Evolutionary conservation across 1,284 basidiomycete genomes (phyloP), one percentile per base, ranked within the genome.

Genomic region (Limonomyces culmigenus): DNA sequence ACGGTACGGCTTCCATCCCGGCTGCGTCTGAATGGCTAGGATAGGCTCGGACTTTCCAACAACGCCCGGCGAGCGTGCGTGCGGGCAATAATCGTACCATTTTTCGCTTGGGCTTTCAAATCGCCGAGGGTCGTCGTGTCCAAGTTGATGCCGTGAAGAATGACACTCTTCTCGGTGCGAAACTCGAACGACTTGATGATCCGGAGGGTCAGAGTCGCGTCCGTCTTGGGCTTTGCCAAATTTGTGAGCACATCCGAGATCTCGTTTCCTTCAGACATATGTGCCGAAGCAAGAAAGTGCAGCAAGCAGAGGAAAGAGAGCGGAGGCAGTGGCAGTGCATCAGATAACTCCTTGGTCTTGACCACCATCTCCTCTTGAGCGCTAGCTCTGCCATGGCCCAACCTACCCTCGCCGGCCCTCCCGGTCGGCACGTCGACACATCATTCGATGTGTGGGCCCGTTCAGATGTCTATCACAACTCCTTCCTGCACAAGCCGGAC

Each of bases 141-240:
- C 39, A 95, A 70, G 52, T 98, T 77, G 45, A 95, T 51, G 43
- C 79, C 63, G 45, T 77, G 78, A 33, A 97, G 64, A 23, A 98
- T 78, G 42, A 96, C 68, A 48, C 74, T 80, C 51, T 84, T 85
- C 58, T 89, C 81, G 25, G 89, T 92, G 36, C 93, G 74, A 53
- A 74, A 97, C 50, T 80, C 78, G 53, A 98, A 95, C 29, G 81
- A 89, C 54, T 98, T 98, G 63, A 98, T 88, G 44, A 97, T 70
- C 21, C 93, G 76, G 31, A 97, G 54, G n/a, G 89, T 93, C 41
- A 93, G 62, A 5, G 83, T 84, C 14, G 84, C 81, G 38, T 73
- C 65, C 3, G 78, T 78, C 43, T 63, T 66, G 2, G 87, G 81
- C 2, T 66, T 60, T 15, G 71, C 60, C 30, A 66, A 59, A 56